Conservation (phyloP, 495 filamentous ascomycete genomes). For the Cercophora sp. region DNA sequence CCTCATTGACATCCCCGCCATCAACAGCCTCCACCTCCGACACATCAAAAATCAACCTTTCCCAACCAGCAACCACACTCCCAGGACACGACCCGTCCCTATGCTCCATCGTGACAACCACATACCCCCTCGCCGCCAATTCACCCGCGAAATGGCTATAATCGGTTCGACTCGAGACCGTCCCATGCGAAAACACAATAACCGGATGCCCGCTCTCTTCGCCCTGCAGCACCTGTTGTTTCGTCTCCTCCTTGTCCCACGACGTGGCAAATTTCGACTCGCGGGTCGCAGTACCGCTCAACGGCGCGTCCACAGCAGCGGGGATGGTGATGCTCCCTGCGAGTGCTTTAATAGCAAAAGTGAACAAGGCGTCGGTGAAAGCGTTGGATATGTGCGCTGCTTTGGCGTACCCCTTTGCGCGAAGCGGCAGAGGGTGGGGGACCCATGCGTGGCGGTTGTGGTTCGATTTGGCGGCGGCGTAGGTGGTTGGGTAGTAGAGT, state of each 20-base stretch:
- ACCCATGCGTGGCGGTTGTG: constrained; percentile 45
- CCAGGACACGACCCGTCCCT: constrained; percentile 52
- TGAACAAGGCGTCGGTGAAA: constrained; percentile 35
- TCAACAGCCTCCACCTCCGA: constrained; percentile 25
- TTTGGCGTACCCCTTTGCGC: constrained; percentile 46
- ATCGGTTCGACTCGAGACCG: constrained; percentile 45
- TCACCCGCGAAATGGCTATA: constrained; percentile 54
- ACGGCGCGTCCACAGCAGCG: constrained; percentile 39
- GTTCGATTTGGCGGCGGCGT: constrained; percentile 11
- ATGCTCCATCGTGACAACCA: constrained; percentile 52
- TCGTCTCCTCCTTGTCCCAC: constrained; percentile 13
- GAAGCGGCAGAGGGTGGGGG: constrained; percentile 44
- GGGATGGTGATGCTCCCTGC: constrained; percentile 42
- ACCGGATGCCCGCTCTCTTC: constrained; percentile 34
- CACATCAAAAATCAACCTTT: constrained; percentile 26
- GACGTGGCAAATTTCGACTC: constrained; percentile 17
- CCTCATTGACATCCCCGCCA: constrained; percentile 20
- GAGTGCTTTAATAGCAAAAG: constrained; percentile 29
- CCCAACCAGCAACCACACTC: constrained; percentile 32
- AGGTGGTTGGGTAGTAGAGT: constrained; percentile 43
- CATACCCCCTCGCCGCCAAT: constrained; percentile 47
- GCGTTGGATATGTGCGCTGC: constrained; percentile 41
- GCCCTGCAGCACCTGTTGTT: constrained; percentile 20
- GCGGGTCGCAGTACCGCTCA: constrained; percentile 28
- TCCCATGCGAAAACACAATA: constrained; percentile 53